Evolutionary conservation across 2,329 filamentous ascomycete species (phyloP).

Genomic region (Botrytis paeoniae): DNA sequence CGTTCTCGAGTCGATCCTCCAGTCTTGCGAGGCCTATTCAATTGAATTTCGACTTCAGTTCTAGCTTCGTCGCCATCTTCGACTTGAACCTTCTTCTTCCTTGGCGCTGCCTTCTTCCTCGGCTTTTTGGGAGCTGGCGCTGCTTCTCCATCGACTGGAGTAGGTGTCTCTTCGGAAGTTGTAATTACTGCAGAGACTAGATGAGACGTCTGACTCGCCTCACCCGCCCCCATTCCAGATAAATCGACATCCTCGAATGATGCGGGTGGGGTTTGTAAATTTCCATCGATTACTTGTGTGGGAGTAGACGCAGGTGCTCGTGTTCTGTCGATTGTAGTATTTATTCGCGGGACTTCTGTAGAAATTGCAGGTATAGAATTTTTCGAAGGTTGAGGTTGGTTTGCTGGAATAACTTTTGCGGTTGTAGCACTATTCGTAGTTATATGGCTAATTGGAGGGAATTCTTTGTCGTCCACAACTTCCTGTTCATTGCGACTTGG

Average conservation of each 20-base stretch:
- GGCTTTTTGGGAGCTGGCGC: conserved; percentile 1
- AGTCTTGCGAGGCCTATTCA: conserved; percentile 26
- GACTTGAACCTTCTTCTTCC: conserved; percentile 30
- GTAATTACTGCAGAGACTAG: conserved; percentile 29
- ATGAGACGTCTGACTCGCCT: conserved; percentile 22
- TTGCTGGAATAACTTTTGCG: not conserved
- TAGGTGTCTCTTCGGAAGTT: conserved; percentile 33
- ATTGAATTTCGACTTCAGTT: conserved; percentile 30
- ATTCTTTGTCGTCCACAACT: not conserved
- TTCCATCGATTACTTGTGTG: not conserved
- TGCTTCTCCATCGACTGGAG: not conserved
- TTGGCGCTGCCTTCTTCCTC: conserved; percentile 15
- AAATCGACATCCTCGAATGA: conserved; percentile 5
- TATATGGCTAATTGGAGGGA: not conserved
- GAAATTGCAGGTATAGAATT: not conserved
- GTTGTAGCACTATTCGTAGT: not conserved
- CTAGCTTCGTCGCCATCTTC: conserved; percentile 27
- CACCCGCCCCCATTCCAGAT: conserved; percentile 8
- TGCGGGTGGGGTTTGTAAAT: not conserved
- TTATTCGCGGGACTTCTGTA: not conserved
- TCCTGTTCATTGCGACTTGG: not conserved
- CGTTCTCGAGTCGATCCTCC: conserved; percentile 25
- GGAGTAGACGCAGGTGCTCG: not conserved
- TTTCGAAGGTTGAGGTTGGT: not conserved
- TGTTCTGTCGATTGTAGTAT: not conserved